Conservation (phyloP, 331 rosid species). For the Acacia pycnantha region DNA sequence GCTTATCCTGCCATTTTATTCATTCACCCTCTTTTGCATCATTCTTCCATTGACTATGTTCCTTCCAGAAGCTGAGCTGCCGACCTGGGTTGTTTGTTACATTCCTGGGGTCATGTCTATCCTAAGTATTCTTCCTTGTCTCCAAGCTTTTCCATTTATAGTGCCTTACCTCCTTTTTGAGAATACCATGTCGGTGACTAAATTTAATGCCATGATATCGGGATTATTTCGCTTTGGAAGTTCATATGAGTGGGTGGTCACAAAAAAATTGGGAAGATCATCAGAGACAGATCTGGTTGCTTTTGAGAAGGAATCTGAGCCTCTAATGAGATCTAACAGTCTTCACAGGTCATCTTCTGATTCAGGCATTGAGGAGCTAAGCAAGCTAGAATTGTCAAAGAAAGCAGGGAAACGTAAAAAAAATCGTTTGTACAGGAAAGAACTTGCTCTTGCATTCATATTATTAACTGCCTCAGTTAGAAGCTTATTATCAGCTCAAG, state of each 20-base stretch:
- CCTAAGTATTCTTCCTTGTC: conserved; percentile 86
- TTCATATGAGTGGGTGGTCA: conserved; percentile 97
- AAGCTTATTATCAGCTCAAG: conserved; percentile 96
- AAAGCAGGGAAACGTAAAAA: conserved; percentile 59
- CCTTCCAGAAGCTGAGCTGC: conserved; percentile 98
- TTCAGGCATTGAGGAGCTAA: conserved; percentile 79
- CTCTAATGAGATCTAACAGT: conserved; percentile 48
- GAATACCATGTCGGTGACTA: conserved; percentile 97
- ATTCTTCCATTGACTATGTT: conserved; percentile 99
- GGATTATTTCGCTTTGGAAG: conserved; percentile 89
- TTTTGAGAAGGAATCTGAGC: conserved; percentile 65
- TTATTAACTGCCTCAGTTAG: conserved; percentile 84
- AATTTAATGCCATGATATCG: conserved; percentile 97
- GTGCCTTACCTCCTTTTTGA: conserved; percentile 96
- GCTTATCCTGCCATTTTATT: conserved; percentile 95
- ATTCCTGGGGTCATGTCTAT: conserved; percentile 92
- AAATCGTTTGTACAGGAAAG: conserved; percentile 88
- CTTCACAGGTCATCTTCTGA: conserved; percentile 84
- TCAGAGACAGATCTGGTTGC: conserved; percentile 87
- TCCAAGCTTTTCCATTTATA: conserved; percentile 82
- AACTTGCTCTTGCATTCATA: conserved; percentile 87
- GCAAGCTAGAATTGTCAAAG: conserved; percentile 68
- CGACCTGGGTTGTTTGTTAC: conserved; percentile 96
- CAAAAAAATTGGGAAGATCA: conserved; percentile 93
- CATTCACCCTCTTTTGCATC: conserved; percentile 95